phyloP scores from a whole-genome alignment of 73 alveolate genomes.

The Paramecium sonneborni region DNA sequence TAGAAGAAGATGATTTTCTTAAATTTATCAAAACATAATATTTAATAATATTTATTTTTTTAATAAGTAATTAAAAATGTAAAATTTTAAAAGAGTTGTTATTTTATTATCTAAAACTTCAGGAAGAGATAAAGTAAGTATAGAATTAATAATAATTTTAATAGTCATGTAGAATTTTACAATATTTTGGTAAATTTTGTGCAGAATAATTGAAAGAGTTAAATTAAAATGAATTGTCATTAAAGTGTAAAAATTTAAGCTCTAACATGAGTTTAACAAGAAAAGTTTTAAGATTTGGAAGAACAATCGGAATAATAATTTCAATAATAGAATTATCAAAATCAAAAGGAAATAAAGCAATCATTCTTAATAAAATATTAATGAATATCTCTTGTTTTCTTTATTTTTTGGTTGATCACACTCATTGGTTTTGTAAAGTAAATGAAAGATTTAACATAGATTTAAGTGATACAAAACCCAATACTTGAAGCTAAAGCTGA shows the following conservation, averaged over 20 bases:
- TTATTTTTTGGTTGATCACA: conserved; percentile 49
- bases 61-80: conserved; percentile 9
- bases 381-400: conserved; percentile 39
- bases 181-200: conserved; percentile 42
- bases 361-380: neutral
- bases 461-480: conserved; percentile 8
- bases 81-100: conserved; percentile 21
- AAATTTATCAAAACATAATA: neutral
- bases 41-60: neutral
- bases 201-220: conserved; percentile 41
- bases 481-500: conserved; percentile 28
- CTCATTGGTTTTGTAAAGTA: conserved; percentile 58
- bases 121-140: conserved; percentile 24
- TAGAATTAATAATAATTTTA: neutral
- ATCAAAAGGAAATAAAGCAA: neutral
- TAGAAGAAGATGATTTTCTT: conserved; percentile 47
- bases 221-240: neutral
- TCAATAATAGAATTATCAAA: conserved; percentile 9
- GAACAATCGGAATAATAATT: conserved; percentile 32
- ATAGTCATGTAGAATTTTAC: conserved; percentile 14
- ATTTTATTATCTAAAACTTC: conserved; percentile 1
- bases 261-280: conserved; percentile 52
- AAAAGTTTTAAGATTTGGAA: conserved; percentile 52
- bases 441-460: neutral
- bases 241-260: neutral